A percentile compares a stretch with the other conserved stretches of the same genome.
Conservation (phyloP, 2,329 filamentous ascomycete genomes). For the Pyrenophora seminiperda region DNA sequence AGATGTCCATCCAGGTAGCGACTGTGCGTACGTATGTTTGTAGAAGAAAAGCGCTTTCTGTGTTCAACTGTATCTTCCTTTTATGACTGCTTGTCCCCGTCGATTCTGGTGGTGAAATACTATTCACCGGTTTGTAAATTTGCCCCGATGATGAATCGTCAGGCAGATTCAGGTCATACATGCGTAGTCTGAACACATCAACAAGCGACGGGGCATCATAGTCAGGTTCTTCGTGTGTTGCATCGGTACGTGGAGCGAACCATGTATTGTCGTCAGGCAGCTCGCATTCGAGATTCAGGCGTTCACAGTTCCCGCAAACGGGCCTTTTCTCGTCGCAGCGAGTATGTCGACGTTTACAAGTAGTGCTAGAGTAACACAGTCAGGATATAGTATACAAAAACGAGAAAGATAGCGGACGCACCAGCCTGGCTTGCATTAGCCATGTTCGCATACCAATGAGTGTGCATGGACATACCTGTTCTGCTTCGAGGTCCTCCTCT, state of each 20-base stretch:
- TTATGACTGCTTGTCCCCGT: slow-evolving; percentile 1
- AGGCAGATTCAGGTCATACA: slow-evolving; percentile 28
- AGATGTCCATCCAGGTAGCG: slow-evolving; percentile 44
- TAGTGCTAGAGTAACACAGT: slow-evolving; percentile 28
- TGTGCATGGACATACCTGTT: slow-evolving; percentile 23
- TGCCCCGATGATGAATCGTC: slow-evolving; percentile 18
- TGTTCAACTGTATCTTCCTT: slow-evolving; percentile 24
- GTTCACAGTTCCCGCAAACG: slow-evolving; percentile 40
- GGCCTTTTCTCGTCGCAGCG: slow-evolving; percentile 45
- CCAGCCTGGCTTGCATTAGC: slow-evolving; percentile 9
- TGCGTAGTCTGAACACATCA: slow-evolving; percentile 35
- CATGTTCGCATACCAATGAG: background rate
- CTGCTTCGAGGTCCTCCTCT: slow-evolving; percentile 32
- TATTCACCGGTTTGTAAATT: slow-evolving; percentile 13
- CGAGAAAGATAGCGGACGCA: background rate
- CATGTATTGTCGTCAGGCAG: slow-evolving; percentile 29
- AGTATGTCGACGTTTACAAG: slow-evolving; percentile 43
- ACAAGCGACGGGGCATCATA: slow-evolving; percentile 12
- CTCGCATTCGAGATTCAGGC: slow-evolving; percentile 37
- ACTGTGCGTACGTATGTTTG: slow-evolving; percentile 42
- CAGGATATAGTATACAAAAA: background rate
- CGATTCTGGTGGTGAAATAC: slow-evolving; percentile 19
- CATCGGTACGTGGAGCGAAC: slow-evolving; percentile 7
- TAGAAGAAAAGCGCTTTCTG: slow-evolving; percentile 41
- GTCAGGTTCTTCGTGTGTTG: slow-evolving; percentile 3